Conservation (phyloP, 306 rosid species). For the Quercus berberidifolia region DNA sequence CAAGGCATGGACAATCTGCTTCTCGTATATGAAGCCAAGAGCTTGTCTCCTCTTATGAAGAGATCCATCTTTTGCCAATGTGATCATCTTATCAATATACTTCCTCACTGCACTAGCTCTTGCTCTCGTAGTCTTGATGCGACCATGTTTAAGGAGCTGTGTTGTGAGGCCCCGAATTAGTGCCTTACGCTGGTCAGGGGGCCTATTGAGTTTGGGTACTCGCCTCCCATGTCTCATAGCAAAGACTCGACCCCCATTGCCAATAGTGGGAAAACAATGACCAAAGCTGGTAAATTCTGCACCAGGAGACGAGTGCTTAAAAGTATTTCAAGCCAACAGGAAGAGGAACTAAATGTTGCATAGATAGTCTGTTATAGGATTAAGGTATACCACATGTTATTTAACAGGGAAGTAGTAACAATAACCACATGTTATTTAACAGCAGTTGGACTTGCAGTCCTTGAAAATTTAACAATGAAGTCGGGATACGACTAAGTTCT, state of each 20-base stretch:
- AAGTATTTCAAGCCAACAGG: constrained; percentile 4
- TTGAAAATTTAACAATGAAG: background rate
- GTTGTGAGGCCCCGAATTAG: constrained; percentile 92
- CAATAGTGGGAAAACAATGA: constrained; percentile 44
- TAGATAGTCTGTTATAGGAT: background rate
- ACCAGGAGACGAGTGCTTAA: constrained; percentile 14
- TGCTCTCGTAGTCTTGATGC: constrained; percentile 90
- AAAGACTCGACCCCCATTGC: constrained; percentile 63
- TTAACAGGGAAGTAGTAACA: background rate
- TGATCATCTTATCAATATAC: constrained; percentile 91
- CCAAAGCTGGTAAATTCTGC: constrained; percentile 55
- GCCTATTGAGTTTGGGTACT: constrained; percentile 93
- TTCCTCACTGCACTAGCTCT: constrained; percentile 96
- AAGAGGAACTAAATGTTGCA: constrained; percentile 4
- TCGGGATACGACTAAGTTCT: background rate
- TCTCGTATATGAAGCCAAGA: constrained; percentile 88
- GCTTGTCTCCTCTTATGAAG: constrained; percentile 99
- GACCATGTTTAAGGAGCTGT: constrained; percentile 88
- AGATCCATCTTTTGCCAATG: constrained; percentile 87
- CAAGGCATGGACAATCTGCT: constrained; percentile 92
- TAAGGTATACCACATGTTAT: background rate
- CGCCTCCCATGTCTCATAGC: constrained; percentile 94
- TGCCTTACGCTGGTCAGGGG: constrained; percentile 90
- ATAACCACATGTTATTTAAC: background rate
- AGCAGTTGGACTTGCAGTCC: background rate